Base-by-base conservation (phyloP, 2,329 filamentous ascomycete genomes). In the Colletotrichum paranaense region DNA sequence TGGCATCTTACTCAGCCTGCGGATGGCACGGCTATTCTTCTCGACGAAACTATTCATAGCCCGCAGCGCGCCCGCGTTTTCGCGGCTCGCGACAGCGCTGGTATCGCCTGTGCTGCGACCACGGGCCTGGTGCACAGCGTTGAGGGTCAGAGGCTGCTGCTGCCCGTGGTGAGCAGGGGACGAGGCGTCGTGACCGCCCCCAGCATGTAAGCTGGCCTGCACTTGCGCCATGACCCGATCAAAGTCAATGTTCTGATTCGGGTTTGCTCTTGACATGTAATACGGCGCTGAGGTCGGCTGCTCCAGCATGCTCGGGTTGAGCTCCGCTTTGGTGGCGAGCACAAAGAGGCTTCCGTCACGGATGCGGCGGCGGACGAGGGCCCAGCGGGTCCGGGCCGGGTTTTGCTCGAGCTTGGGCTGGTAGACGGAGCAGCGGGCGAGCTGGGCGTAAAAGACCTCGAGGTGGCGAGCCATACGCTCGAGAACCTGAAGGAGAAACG, bases 401-500 rank as follows among this genome's bases (percentile, higher is more conserved):
- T 88, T 89, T 24, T 81, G 82, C 76, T 90, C 88, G 6, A 89
- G 81, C 70, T 85, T 84, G 0, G 87, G 87, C 7, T 84, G 84
- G 74, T 89, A 88, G 7, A 89, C 82, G 0, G 86, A 86, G 74
- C 84, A 82, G 11, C 84, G 83, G 0, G 87, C 82, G 4, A 90
- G 80, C 73, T 88, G 86, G 7, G 83, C 80, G 74, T 89, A 90
- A 77, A 88, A 90, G 6, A 85, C 82, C 53, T 87, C 85, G 0
- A 90, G 79, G 0, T 87, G 81, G 38, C 85, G 85, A 0, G 88
- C 86, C 82, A 89, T 88, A 9, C 86, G 85, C 76, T 89, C 87
- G 1, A 89, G 82, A 0, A 86, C 81, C 70, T 88, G 86, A 32
- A 89, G 82, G 0, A 90, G 80, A 75, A 88, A 89, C 0, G 83